These are phyloP conservation scores for Cutaneotrichosporon spelunceum DNA, from an alignment of 1,284 basidiomycete genomes.

Conservation along the genomic window DNA sequence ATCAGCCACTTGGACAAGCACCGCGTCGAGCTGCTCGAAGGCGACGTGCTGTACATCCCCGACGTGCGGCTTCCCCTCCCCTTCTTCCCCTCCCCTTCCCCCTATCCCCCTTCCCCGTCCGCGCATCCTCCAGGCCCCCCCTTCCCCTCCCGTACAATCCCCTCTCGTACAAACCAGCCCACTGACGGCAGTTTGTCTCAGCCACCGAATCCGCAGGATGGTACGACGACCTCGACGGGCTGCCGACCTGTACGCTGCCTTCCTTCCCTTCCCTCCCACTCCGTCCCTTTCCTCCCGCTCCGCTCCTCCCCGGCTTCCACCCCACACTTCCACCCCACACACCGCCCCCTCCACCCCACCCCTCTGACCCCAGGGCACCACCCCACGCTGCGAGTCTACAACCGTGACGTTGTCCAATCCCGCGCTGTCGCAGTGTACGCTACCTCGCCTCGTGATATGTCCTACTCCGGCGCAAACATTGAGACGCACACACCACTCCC, in stretches of 20 bases:
- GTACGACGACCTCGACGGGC: conserved; percentile 48
- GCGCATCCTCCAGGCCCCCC: too few species aligned
- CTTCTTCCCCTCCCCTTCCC: not conserved
- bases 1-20: conserved; percentile 5
- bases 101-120: too few species aligned
- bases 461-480: conserved; percentile 54
- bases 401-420: conserved; percentile 55
- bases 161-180: too few species aligned
- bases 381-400: conserved; percentile 55
- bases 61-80: conserved; percentile 33
- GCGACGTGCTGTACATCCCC: conserved; percentile 51
- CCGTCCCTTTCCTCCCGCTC: not conserved
- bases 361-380: conserved; percentile 20
- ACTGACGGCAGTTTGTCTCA: conserved; percentile 47
- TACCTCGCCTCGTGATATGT: conserved; percentile 48
- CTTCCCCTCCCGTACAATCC: too few species aligned
- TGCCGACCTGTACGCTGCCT: conserved; percentile 50
- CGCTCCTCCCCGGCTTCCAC: not conserved
- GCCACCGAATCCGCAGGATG: conserved; percentile 45
- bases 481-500: conserved; percentile 53
- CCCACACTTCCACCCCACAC: not conserved
- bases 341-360: not conserved
- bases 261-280: not conserved
- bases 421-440: conserved; percentile 56
- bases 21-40: conserved; percentile 16